Evolutionary conservation across 129 eudicot species (phyloP).

Genomic region (Erigeron canadensis): DNA sequence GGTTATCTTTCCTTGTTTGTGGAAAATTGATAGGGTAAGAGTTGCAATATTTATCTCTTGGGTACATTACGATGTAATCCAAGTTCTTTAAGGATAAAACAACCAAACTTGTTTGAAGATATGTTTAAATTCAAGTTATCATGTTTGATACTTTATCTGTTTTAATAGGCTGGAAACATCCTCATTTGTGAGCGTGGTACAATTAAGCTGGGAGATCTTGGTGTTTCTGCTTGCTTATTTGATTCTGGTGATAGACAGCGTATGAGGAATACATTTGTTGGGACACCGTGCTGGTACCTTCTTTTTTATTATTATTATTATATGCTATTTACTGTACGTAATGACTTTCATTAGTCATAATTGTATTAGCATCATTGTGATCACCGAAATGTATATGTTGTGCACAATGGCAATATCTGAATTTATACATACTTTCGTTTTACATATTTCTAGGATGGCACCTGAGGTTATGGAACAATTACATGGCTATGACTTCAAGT

Average conservation of each 20-base stretch:
- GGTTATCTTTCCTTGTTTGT: constrained; percentile 2
- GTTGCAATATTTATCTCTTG: constrained; percentile 8
- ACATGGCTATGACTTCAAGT: constrained; percentile 94
- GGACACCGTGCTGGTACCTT: constrained; percentile 92
- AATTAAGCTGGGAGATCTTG: constrained; percentile 91
- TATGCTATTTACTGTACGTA: background rate
- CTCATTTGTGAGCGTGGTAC: constrained; percentile 71
- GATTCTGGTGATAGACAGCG: constrained; percentile 90
- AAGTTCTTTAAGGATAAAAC: background rate
- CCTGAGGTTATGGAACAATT: constrained; percentile 99
- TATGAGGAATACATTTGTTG: constrained; percentile 82
- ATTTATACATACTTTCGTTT: constrained; percentile 14
- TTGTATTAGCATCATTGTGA: background rate
- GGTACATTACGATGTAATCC: background rate
- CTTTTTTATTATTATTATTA: background rate
- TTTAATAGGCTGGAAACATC: constrained; percentile 82
- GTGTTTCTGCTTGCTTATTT: constrained; percentile 95
- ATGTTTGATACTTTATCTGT: background rate
- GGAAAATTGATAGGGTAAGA: constrained; percentile 14
- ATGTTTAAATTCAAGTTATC: constrained; percentile 6
- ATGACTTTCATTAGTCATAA: background rate
- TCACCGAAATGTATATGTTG: background rate
- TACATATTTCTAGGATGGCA: constrained; percentile 84
- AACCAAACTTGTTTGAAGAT: constrained; percentile 11
- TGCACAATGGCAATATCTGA: background rate